Base-by-base conservation (phyloP, 208 protist genomes). In the Trichomonas tenax region DNA sequence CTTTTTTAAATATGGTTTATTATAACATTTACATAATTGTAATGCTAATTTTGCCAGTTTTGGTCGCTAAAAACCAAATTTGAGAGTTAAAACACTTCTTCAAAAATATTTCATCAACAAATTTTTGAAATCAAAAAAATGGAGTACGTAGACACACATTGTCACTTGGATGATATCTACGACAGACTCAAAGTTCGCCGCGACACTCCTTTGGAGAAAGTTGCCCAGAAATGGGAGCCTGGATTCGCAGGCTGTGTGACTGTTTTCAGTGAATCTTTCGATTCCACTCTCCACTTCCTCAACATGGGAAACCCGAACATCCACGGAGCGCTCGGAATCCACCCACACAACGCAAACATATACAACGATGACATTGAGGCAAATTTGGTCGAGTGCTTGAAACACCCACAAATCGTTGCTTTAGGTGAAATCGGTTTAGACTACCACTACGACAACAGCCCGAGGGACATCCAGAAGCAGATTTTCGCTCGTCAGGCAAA, bases 351-450 rank as follows among this genome's bases (percentile, higher is more conserved):
- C 49, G 96, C 96, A 0, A 95, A 48, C 34, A 21, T 34, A 3
- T 90, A 81, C 21, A 90, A 95, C 63, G 82, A 93, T 15, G 82
- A 96, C 45, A 10, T 96, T 15, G 81, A 89, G 26, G 49, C 34
- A 72, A 96, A 31, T 96, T 96, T 72, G n/a, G n/a, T 45, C 15
- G 86, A 95, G 40, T 51, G 38, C 31, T 63, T 96, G 3, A 96
- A 96, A 72, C 93, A 97, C 88, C 96, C 96, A 36, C 97, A 97
- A 63, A 95, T 86, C 34, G 96, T 98, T 10, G 97, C 97, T 14
- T 97, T 97, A 96, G 97, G 97, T 49, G 97, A 98, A 58, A 97
- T 95, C 41, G 97, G 97, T 21, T 88, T 98, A 21, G 97, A 97
- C 45, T 98, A 97, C 86, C 97, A 95, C 96, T 86, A 88, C 36